Evolutionary conservation across 345 rosid genomes (phyloP), one percentile per base, ranked within the genome.

Genomic region (Melaleuca alternifolia): DNA sequence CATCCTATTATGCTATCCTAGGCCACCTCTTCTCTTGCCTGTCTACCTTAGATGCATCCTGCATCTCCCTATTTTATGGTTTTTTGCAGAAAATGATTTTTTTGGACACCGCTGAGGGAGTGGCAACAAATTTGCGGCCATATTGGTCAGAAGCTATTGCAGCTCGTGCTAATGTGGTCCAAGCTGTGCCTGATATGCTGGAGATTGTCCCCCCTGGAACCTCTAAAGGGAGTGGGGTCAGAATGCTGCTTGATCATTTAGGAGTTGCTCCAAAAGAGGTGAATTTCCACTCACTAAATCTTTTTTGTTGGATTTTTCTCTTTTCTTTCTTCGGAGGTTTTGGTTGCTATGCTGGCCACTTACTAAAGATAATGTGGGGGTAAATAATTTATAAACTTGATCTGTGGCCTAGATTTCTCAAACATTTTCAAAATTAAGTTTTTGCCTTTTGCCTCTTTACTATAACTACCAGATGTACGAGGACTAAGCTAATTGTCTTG

Each of bases 181-280:
- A 94, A 94, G 93, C 98, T 88, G 88, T 93, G 71, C 94, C 95
- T 26, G 96, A 95, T 90, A 96, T 95, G 97, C 96, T 98, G 79
- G 99, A 98, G 89, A 94, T 97, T 33, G 94, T 97, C 7, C 98
- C 98, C 51, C 91, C 88, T 4, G 94, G 95, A 88, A 97, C 99
- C 85, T 95, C 99, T 28, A 96, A 97, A 90, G 99, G 99, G 10
- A 92, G 88, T 44, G 95, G 99, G 87, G 95, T 97, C 41, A 92
- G 86, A 88, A 84, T 93, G 91, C 91, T 96, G 77, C 99, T 94
- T 85, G 92, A 95, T 89, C 98, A 97, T 92, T 91, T 96, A 89
- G 97, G 98, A 46, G 91, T 92, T 87, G 86, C 89, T 50, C 83
- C 94, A 10, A 87, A 92, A 84, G 98, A 97, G 98, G 99, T 97